Base-by-base conservation (phyloP, 1,139 yeast genomes). In the Kodamaea derodonti region DNA sequence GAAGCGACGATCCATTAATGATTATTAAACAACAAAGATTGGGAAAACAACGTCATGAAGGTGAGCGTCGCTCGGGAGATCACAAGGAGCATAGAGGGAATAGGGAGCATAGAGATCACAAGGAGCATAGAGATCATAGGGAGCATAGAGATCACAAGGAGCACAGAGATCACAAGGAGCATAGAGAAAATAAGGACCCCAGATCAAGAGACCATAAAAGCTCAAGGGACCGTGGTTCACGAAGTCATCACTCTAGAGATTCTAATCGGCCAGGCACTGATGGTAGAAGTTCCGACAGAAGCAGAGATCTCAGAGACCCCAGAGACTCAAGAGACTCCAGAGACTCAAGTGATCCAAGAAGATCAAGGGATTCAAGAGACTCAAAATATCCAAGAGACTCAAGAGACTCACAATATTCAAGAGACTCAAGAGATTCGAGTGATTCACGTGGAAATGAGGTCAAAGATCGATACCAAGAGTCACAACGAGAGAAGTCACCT, bases 1-100 rank as follows among this genome's bases (percentile, higher is more conserved):
- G 54, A 2, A 59, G 63, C 20, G 75, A 75, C 30, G 87, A 80
- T 47, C 86, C 86, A 1, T 62, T 80, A 62, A 50, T 69, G 39
- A 66, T 60, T 39, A 72, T 80, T 14, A 65, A 62, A 45, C 68
- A 65, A 37, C 72, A 68, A 40, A 50, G 46, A 62, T 56, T 41
- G 51, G 14, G 39, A 34, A 41, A 40, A 33, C 45, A 37, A 33
- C 35, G 42, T 31, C 24, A 41, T 35, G 39, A 29, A 42, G 42
- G 30, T 6, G 20, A 31, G 2, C 13, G 20, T 25, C 39, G 39
- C 15, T 31, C 20, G 6, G 22, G 22, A 18, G 22, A 18, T 7
- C 9, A 7, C 22, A 18, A 18, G 22, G 22, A 18, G 23, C 13
- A 30, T 29, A 13, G 29, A 32, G 13, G 20, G 30, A 24, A 28